Percentiles rank a stretch among this genome's conserved stretches.
These are phyloP conservation scores for Beta vulgaris DNA, from an alignment of 148 eudicot genomes.

Conservation along the genomic window DNA sequence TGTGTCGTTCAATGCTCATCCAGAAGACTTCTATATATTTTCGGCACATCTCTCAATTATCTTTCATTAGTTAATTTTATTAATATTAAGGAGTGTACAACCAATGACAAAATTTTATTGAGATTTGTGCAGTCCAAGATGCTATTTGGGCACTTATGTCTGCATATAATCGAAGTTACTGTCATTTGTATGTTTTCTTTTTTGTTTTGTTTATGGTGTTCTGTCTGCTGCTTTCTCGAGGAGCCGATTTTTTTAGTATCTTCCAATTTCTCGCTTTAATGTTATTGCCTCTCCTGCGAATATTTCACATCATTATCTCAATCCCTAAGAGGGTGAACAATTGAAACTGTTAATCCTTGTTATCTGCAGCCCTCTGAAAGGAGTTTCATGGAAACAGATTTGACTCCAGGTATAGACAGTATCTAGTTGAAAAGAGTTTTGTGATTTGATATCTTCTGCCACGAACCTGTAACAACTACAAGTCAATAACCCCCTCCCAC, in stretches of 20 bases:
- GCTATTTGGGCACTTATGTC: background rate
- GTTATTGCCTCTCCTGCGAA: background rate
- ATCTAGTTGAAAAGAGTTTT: background rate
- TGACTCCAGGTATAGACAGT: slow-evolving; percentile 32
- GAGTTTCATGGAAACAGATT: slow-evolving; percentile 27
- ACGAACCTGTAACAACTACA: background rate
- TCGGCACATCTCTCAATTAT: background rate
- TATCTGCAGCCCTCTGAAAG: slow-evolving; percentile 24
- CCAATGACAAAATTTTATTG: background rate
- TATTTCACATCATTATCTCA: background rate
- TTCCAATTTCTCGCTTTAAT: background rate
- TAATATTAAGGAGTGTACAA: background rate
- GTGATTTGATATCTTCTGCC: background rate
- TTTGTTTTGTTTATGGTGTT: background rate
- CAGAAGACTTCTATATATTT: background rate
- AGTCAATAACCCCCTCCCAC: background rate
- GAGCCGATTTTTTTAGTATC: background rate
- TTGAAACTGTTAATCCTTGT: background rate
- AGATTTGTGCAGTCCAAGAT: background rate
- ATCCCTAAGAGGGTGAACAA: background rate
- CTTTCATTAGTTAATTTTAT: background rate
- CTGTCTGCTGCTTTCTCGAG: background rate
- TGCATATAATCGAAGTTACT: background rate
- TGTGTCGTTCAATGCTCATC: background rate
- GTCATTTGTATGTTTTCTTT: no score